These are phyloP conservation scores for Hymenoscyphus infarciens DNA, from an alignment of 2,329 filamentous ascomycete genomes.

Conservation along the genomic window DNA sequence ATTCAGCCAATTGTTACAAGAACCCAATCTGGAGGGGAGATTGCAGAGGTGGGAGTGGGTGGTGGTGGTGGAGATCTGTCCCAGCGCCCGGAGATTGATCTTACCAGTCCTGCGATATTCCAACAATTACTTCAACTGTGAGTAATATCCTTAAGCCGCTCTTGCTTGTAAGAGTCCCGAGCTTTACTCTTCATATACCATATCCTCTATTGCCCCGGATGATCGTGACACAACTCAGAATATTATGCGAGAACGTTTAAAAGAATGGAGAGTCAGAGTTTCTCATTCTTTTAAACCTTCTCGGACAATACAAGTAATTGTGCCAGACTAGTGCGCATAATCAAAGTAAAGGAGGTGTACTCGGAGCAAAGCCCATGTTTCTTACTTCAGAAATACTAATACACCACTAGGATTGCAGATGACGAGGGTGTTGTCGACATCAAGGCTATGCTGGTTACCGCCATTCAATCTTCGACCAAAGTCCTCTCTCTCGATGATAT, in stretches of 20 bases:
- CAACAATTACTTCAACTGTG: slow-evolving; percentile 53
- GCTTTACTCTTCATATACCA: too few species aligned
- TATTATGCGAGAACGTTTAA: too few species aligned
- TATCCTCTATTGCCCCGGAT: too few species aligned
- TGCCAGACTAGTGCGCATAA: too few species aligned
- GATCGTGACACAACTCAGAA: too few species aligned
- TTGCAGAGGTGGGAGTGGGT: slow-evolving; percentile 72
- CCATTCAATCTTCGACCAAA: slow-evolving; percentile 24
- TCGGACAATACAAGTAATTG: too few species aligned
- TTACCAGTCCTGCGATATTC: slow-evolving; percentile 46
- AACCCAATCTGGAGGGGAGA: slow-evolving; percentile 53
- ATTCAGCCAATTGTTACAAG: slow-evolving; percentile 77
- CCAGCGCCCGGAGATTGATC: slow-evolving; percentile 62
- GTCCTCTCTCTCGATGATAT: slow-evolving; percentile 29
- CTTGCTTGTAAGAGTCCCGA: slow-evolving; percentile 33
- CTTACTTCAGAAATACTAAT: not conserved
- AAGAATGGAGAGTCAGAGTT: too few species aligned
- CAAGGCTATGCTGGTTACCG: slow-evolving; percentile 24
- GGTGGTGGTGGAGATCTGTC: slow-evolving; percentile 75
- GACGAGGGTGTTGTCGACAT: slow-evolving; percentile 17
- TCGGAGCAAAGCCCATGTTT: too few species aligned
- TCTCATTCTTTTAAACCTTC: too few species aligned
- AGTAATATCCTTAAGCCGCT: slow-evolving; percentile 28
- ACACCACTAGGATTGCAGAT: not conserved
- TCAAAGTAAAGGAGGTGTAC: too few species aligned